Percentiles rank a stretch among this genome's conserved stretches.
phyloP scores from a whole-genome alignment of 805 yeast species.

The Monosporozyma aquatica region DNA sequence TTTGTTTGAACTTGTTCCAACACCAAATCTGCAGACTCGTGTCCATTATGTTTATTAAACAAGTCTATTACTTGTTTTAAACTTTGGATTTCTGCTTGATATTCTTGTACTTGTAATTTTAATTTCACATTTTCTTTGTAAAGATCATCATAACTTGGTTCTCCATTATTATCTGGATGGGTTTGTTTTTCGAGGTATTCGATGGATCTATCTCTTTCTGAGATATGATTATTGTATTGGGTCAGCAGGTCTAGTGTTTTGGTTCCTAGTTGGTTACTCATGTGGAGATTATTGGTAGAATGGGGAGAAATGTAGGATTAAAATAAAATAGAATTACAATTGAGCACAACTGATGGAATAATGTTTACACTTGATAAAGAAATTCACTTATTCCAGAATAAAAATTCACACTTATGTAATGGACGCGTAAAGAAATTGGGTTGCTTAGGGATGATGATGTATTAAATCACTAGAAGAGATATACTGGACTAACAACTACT shows the following conservation, averaged over 20 bases:
- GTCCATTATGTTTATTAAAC: conserved; percentile 9
- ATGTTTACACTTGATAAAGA: too few relatives aligned
- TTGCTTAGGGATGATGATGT: too few relatives aligned
- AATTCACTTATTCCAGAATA: too few relatives aligned
- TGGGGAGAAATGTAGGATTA: too few relatives aligned
- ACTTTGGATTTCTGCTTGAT: conserved; percentile 19
- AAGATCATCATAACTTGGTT: conserved; percentile 24
- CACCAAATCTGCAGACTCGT: conserved; percentile 6
- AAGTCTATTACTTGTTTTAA: conserved; percentile 10
- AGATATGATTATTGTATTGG: conserved; percentile 24
- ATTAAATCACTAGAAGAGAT: too few relatives aligned
- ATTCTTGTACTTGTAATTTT: conserved; percentile 19
- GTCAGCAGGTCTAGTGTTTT: conserved; percentile 23
- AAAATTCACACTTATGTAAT: too few relatives aligned
- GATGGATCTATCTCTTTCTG: conserved; percentile 22
- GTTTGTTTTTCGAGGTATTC: conserved; percentile 22
- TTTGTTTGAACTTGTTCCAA: conserved; percentile 2
- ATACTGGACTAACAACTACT: too few relatives aligned
- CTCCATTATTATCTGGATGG: conserved; percentile 5
- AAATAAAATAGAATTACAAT: too few relatives aligned
- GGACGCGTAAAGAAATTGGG: too few relatives aligned
- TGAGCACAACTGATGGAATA: too few relatives aligned
- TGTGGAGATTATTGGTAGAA: background rate
- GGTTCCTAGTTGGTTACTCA: background rate
- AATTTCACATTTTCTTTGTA: conserved; percentile 26